Evolutionary conservation across 1,284 basidiomycete species (phyloP).

Genomic region (Marasmius tenuissimus): DNA sequence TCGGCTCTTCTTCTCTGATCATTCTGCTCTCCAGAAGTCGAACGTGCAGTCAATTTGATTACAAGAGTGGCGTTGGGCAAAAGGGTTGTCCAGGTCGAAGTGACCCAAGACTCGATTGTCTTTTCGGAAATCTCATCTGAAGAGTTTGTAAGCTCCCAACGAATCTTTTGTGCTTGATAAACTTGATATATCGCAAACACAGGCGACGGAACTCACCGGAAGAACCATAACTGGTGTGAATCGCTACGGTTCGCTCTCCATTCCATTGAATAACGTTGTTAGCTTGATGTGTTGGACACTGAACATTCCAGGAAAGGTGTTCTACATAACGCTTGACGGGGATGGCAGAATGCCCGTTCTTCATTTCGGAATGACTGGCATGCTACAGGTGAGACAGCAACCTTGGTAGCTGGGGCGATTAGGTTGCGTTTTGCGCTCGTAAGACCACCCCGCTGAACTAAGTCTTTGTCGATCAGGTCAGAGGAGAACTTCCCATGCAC

Average conservation of each 20-base stretch:
- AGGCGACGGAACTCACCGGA: slow-evolving; percentile 63
- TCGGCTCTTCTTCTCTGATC: not conserved
- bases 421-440: no score
- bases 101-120: slow-evolving; percentile 69
- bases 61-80: slow-evolving; percentile 57
- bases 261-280: not conserved
- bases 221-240: slow-evolving; percentile 60
- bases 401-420: not conserved
- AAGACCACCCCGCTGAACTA: no score
- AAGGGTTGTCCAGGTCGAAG: slow-evolving; percentile 57
- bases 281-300: not conserved
- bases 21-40: slow-evolving; percentile 54
- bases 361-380: slow-evolving; percentile 86
- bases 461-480: slow-evolving; percentile 42
- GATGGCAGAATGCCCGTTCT: slow-evolving; percentile 66
- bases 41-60: slow-evolving; percentile 65
- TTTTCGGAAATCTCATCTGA: slow-evolving; percentile 59
- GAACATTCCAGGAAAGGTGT: slow-evolving; percentile 62
- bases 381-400: slow-evolving; percentile 57
- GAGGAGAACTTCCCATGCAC: slow-evolving; percentile 60
- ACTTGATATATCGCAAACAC: slow-evolving; percentile 7
- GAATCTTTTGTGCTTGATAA: not conserved
- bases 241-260: slow-evolving; percentile 52
- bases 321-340: slow-evolving; percentile 72
- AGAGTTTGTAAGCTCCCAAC: slow-evolving; percentile 60